phyloP scores from a whole-genome alignment of 2,329 filamentous ascomycete genomes.

The Penicillium sp. region DNA sequence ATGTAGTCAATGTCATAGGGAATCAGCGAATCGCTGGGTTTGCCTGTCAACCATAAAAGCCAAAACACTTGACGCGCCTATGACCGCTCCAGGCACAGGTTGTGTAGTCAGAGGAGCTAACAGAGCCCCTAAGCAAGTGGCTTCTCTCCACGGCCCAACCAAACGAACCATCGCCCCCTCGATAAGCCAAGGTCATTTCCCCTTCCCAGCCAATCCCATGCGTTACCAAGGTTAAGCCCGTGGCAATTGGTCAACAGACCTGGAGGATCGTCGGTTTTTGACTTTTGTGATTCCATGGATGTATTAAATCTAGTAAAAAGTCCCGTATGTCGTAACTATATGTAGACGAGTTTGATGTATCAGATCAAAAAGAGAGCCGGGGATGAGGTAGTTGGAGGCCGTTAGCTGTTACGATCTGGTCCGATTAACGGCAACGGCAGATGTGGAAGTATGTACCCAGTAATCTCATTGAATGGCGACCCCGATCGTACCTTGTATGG shows the following conservation, averaged over 20 bases:
- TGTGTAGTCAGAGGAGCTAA: not conserved
- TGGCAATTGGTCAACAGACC: conserved; percentile 20
- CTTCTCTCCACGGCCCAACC: conserved; percentile 29
- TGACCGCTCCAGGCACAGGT: conserved; percentile 23
- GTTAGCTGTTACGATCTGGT: not conserved
- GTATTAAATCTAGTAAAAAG: not conserved
- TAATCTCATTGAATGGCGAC: not conserved
- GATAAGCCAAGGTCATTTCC: conserved; percentile 25
- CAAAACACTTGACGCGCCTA: conserved; percentile 21
- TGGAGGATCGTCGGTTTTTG: conserved; percentile 25
- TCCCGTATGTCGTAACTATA: not conserved
- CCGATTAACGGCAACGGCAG: not conserved
- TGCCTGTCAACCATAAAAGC: not conserved
- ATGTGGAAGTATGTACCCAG: not conserved
- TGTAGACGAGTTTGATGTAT: not conserved
- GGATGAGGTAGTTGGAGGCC: not conserved
- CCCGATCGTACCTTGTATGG: not conserved
- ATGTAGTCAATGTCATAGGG: not conserved
- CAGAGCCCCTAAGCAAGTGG: conserved; percentile 4
- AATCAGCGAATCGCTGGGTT: not conserved
- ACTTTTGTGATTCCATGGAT: conserved; percentile 9
- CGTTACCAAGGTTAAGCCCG: conserved; percentile 1
- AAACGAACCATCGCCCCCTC: conserved; percentile 14
- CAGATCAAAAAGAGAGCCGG: not conserved
- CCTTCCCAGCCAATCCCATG: conserved; percentile 19